Conservation (phyloP, 352 stramenopile species). For the Bremia lactucae region DNA sequence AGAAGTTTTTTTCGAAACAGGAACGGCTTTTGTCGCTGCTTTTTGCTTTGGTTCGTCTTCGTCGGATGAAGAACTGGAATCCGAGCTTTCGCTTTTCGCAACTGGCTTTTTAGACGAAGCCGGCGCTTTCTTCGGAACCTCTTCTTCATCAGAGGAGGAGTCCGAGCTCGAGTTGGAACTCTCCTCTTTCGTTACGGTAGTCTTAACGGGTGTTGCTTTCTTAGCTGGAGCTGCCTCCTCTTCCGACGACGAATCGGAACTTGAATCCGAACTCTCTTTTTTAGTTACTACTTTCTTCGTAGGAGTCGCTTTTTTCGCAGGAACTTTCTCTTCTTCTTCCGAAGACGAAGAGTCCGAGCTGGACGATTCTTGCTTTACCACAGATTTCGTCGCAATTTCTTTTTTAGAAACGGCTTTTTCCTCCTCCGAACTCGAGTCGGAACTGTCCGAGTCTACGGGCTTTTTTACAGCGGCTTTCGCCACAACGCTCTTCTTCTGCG, state of each 20-base stretch:
- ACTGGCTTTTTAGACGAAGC: constrained; percentile 1
- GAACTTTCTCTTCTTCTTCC: not conserved
- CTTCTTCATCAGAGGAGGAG: constrained; percentile 34
- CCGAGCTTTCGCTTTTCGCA: constrained; percentile 28
- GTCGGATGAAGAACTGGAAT: constrained; percentile 27
- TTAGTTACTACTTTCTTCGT: not conserved
- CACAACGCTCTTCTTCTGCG: constrained; percentile 34
- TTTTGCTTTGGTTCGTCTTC: constrained; percentile 20
- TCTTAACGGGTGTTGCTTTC: constrained; percentile 29
- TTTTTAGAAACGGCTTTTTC: constrained; percentile 31
- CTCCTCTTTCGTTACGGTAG: constrained; percentile 42
- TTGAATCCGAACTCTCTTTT: constrained; percentile 24
- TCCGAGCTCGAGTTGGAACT: constrained; percentile 15
- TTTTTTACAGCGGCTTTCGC: constrained; percentile 33
- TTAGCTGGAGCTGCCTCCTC: constrained; percentile 28
- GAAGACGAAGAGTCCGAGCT: constrained; percentile 22
- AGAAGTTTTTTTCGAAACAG: too few species aligned
- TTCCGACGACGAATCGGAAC: constrained; percentile 11
- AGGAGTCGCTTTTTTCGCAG: not conserved
- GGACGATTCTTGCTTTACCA: constrained; percentile 43
- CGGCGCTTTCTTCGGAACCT: constrained; percentile 16
- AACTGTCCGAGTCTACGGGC: constrained; percentile 27
- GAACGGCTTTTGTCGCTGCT: too few species aligned
- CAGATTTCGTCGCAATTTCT: constrained; percentile 26
- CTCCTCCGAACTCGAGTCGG: constrained; percentile 34